Evolutionary conservation across 2,329 filamentous ascomycete genomes (phyloP).

Genomic region (Thelonectria discophora): DNA sequence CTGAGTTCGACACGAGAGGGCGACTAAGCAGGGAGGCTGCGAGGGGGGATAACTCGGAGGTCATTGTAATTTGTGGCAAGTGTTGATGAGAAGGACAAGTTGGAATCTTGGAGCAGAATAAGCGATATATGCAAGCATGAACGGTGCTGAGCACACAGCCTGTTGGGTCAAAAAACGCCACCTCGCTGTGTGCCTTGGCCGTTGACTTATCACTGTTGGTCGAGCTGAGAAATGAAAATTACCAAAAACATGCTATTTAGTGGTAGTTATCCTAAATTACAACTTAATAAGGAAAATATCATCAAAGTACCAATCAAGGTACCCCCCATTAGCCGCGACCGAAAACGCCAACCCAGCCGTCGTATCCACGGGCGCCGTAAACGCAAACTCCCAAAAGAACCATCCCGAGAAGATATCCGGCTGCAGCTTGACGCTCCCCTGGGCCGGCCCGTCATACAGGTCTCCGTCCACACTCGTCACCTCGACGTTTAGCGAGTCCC

Average conservation of each 20-base stretch:
- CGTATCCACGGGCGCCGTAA: not conserved
- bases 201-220: too few relatives aligned
- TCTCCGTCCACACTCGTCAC: not conserved
- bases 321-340: not conserved
- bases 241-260: too few relatives aligned
- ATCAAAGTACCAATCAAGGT: not conserved
- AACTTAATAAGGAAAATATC: not conserved
- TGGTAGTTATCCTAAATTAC: too few relatives aligned
- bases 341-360: not conserved
- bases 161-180: too few relatives aligned
- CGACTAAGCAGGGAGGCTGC: too few relatives aligned
- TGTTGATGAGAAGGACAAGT: not conserved
- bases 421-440: not conserved
- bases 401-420: not conserved
- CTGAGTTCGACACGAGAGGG: not conserved
- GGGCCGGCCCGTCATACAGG: not conserved
- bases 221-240: too few relatives aligned
- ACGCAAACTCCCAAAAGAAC: not conserved
- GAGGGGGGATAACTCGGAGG: not conserved
- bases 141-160: too few relatives aligned
- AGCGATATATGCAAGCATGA: too few relatives aligned
- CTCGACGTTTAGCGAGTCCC: not conserved
- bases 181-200: too few relatives aligned
- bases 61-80: not conserved
- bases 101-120: not conserved